Conservation (phyloP, 352 stramenopile species). For the Phytophthora meadii region DNA sequence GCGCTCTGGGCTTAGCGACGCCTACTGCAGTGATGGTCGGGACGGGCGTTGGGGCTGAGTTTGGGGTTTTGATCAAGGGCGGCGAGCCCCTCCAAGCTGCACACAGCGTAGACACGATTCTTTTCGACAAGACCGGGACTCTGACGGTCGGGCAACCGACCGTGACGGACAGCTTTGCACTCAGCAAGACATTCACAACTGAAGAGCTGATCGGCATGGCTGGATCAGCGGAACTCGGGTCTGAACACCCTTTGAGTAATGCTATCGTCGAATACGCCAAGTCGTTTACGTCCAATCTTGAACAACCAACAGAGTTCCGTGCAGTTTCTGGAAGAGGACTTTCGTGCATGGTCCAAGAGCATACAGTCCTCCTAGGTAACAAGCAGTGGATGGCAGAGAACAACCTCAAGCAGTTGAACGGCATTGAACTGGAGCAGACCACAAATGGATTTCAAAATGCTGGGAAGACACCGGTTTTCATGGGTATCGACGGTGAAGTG, state of each 20-base stretch:
- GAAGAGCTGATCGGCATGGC: slow-evolving; percentile 82
- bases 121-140: slow-evolving; percentile 99
- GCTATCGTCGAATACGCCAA: slow-evolving; percentile 91
- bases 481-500: slow-evolving; percentile 81
- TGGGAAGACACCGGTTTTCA: slow-evolving; percentile 94
- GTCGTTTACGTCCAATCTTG: slow-evolving; percentile 63
- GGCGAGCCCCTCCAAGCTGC: slow-evolving; percentile 90
- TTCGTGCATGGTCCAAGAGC: slow-evolving; percentile 60
- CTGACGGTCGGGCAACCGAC: slow-evolving; percentile 91
- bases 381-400: slow-evolving; percentile 85
- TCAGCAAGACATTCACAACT: slow-evolving; percentile 62
- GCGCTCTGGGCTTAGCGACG: slow-evolving; percentile 97
- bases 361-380: slow-evolving; percentile 90
- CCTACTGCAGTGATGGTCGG: slow-evolving; percentile 98
- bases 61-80: slow-evolving; percentile 98
- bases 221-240: slow-evolving; percentile 90
- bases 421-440: slow-evolving; percentile 56
- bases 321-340: slow-evolving; percentile 89
- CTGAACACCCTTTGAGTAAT: slow-evolving; percentile 94
- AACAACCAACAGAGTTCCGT: slow-evolving; percentile 72
- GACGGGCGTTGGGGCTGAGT: slow-evolving; percentile 94
- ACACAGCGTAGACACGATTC: slow-evolving; percentile 91
- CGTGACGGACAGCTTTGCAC: slow-evolving; percentile 77
- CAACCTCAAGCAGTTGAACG: slow-evolving; percentile 54
- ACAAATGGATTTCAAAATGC: slow-evolving; percentile 68